Evolutionary conservation across 169 alveolate species (phyloP).

Genomic region (Plasmodium coatneyi): DNA sequence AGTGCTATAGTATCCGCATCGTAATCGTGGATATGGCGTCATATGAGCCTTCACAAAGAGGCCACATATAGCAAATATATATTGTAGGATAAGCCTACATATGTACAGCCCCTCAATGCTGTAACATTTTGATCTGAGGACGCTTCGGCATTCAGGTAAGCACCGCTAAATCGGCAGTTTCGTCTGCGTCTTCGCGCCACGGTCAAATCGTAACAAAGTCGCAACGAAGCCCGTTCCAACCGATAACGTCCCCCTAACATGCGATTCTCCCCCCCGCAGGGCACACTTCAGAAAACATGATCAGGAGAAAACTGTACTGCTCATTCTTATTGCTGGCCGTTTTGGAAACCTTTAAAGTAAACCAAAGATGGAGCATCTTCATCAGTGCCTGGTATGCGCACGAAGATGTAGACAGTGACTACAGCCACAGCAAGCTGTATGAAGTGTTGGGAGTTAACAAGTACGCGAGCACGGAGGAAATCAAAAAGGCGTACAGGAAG

Average conservation of each 20-base stretch:
- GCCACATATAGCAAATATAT: neutral
- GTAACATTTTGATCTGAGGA: neutral
- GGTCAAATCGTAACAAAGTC: neutral
- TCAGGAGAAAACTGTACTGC: slow-evolving; percentile 14
- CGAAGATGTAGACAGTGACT: slow-evolving; percentile 55
- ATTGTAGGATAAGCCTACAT: neutral
- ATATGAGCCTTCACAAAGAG: neutral
- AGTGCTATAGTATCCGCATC: neutral
- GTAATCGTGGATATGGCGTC: neutral
- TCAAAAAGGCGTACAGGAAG: slow-evolving; percentile 92
- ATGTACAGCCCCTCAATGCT: neutral
- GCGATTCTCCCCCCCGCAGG: neutral
- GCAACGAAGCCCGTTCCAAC: neutral
- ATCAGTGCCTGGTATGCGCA: slow-evolving; percentile 50
- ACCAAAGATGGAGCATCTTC: slow-evolving; percentile 28
- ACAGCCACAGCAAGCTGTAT: slow-evolving; percentile 75
- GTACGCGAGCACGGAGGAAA: slow-evolving; percentile 87
- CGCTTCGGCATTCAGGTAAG: neutral
- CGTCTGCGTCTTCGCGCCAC: neutral
- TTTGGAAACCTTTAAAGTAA: neutral
- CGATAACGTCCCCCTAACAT: neutral
- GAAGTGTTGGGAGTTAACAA: slow-evolving; percentile 84
- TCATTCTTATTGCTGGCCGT: slow-evolving; percentile 17
- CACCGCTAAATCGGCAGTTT: neutral
- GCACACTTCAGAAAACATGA: slow-evolving; percentile 32